Base-by-base conservation (phyloP, 163 green algal genomes). In the Scenedesmus sp. region DNA sequence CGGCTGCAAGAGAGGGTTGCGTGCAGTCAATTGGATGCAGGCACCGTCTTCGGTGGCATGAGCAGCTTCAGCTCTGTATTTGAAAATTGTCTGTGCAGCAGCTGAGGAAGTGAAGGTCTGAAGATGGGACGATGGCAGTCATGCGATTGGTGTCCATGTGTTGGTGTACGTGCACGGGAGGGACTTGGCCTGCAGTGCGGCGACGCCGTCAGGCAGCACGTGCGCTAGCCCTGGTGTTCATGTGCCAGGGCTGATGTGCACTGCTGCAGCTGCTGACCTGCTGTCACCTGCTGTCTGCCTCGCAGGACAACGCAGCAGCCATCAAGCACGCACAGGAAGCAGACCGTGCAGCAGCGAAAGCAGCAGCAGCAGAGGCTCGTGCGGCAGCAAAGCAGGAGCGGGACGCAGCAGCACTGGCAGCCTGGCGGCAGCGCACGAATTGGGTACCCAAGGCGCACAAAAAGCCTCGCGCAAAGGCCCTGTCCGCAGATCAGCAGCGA, bases 301-400 rank as follows among this genome's bases (percentile, higher is more conserved):
- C 78, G 85, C 72, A 90, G 85, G 85, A 85, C 15, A 85, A 85
- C 33, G 70, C 85, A 59, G 33, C 46, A 51, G 85, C 85, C 20
- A 90, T 90, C 72, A 90, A 90, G 72, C 33, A 85, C 0, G 44
- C 72, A 16, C 56, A 85, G 72, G 70, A n/a, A 53, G 85, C 59
- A 40, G 85, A 90, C 18, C 65, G 33, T 18, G n/a, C 26, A 35
- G 84, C 84, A 68, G 84, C 61, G 3, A 35, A 59, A 42, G 85
- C 65, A 68, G 59, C 65, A 76, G 30, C 13, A 70, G 85, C 65
- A 83, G 68, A 24, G 10, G 68, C 43, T 0, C 43, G 43, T 24
- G 68, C 65, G 40, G 46, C 24, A 80, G 70, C 72, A 90, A 84
- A 51, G 78, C 42, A 33, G 78, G 4, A 49, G 78, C 78, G 6